These are phyloP conservation scores for Coffea eugenioides DNA, from an alignment of 257 asterid species.

Conservation along the genomic window DNA sequence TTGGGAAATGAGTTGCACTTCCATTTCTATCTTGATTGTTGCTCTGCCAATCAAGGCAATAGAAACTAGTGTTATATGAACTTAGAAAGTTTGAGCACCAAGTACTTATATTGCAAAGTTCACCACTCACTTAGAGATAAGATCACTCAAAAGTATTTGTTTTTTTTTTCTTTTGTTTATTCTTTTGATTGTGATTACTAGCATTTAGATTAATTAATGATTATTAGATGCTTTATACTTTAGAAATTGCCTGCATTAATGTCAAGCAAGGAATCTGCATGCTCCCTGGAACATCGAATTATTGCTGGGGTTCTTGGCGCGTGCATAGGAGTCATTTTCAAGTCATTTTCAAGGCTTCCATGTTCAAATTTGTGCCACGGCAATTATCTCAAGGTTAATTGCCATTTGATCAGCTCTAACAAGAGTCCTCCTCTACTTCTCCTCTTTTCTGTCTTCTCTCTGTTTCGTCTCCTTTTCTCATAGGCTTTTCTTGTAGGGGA, in stretches of 20 bases:
- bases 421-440: background rate
- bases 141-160: background rate
- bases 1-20: slow-evolving; percentile 40
- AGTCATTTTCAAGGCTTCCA: slow-evolving; percentile 11
- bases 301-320: background rate
- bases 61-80: background rate
- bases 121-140: background rate
- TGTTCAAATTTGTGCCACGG: background rate
- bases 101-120: slow-evolving; percentile 5
- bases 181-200: background rate
- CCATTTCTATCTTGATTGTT: slow-evolving; percentile 22
- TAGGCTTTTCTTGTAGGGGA: too few relatives aligned
- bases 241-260: slow-evolving; percentile 6
- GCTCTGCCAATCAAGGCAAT: background rate
- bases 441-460: too few relatives aligned
- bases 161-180: background rate
- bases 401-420: slow-evolving; percentile 4
- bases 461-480: too few relatives aligned
- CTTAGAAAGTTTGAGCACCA: background rate
- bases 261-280: slow-evolving; percentile 13
- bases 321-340: slow-evolving; percentile 18
- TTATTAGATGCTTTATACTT: background rate
- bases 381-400: background rate
- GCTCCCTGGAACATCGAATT: background rate
- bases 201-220: background rate